Evolutionary conservation across 176 grass and related monocot genomes (phyloP), one percentile per base, ranked within the genome.

Genomic region (Oryza coarctata): DNA sequence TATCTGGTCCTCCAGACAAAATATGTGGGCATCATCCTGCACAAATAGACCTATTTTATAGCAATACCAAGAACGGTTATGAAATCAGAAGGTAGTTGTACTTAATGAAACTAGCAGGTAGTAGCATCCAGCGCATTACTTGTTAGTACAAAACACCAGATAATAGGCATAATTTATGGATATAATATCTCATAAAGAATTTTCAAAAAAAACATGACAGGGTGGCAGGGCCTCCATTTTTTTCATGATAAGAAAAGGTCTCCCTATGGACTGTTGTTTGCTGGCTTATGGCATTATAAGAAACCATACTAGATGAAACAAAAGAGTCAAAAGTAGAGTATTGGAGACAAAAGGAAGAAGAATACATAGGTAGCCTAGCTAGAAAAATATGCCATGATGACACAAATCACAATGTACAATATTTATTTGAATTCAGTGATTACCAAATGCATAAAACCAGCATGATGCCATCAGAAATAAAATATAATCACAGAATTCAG

Each of bases 21-120:
- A 98, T 88, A 95, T 95, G 76, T 98, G 96, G 70, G 93, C 96
- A 90, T 98, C 96, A 91, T 98, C 96, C 90, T 98, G 75, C 83
- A 87, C 32, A 90, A 40, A 85, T 44, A 60, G 25, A 73, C 44
- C 36, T 27, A 55, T 39, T 80, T 70, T 5, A 55, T 71, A 32
- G 77, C 17, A 44, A 71, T 76, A 71, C 20, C 40, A 71, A 41
- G 14, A 83, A 69, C 11, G 71, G 0, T 70, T 89, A 63, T 75
- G 5, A 68, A 79, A 22, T 10, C 67, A 20, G 74, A 66, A 76
- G 44, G 18, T 63, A 70, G 0, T n/a, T 28, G 13, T 14, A 31
- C 34, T 22, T 22, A 43, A 11, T 66, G 72, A 83, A 71, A 81
- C 17, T 13, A 64, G 36, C 11, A 47, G 44, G 44, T 63, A 52